These are phyloP conservation scores for Incumbomyces lentus DNA, from an alignment of 2,329 filamentous ascomycete genomes.

Conservation along the genomic window DNA sequence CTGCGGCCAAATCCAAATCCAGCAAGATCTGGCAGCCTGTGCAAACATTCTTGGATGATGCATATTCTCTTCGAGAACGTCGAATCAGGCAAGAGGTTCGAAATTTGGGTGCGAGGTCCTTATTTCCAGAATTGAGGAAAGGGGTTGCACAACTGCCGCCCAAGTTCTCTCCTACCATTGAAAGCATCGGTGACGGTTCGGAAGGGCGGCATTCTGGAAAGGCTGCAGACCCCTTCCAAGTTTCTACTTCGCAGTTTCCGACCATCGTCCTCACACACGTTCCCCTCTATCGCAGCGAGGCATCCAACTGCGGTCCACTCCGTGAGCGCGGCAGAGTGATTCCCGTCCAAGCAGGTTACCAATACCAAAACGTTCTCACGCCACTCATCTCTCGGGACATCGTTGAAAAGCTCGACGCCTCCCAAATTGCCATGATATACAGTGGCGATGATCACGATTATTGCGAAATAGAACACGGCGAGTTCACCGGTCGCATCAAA, in stretches of 20 bases:
- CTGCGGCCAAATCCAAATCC: slow-evolving; percentile 30
- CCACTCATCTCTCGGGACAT: slow-evolving; percentile 65
- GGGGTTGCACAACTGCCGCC: not conserved
- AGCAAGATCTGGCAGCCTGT: slow-evolving; percentile 63
- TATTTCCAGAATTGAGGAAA: not conserved
- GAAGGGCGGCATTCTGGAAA: not conserved
- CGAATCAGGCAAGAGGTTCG: slow-evolving; percentile 27
- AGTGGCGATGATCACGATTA: slow-evolving; percentile 98
- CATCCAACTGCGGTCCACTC: slow-evolving; percentile 76
- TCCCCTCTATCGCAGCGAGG: slow-evolving; percentile 69
- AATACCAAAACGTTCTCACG: slow-evolving; percentile 91
- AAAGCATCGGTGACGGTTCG: not conserved
- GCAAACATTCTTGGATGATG: slow-evolving; percentile 61
- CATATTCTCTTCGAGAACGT: slow-evolving; percentile 55
- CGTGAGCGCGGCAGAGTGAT: slow-evolving; percentile 79
- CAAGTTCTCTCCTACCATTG: not conserved
- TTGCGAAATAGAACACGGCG: slow-evolving; percentile 74
- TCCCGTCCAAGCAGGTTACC: slow-evolving; percentile 67
- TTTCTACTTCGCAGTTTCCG: slow-evolving; percentile 45
- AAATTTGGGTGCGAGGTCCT: not conserved
- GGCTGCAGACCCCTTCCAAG: not conserved
- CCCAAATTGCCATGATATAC: slow-evolving; percentile 72
- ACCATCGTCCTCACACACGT: slow-evolving; percentile 86
- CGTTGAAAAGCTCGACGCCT: slow-evolving; percentile 57
- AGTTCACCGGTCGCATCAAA: slow-evolving; percentile 49